Conservation (phyloP, 768 basidiomycete genomes). For the Russula ochroleuca region DNA sequence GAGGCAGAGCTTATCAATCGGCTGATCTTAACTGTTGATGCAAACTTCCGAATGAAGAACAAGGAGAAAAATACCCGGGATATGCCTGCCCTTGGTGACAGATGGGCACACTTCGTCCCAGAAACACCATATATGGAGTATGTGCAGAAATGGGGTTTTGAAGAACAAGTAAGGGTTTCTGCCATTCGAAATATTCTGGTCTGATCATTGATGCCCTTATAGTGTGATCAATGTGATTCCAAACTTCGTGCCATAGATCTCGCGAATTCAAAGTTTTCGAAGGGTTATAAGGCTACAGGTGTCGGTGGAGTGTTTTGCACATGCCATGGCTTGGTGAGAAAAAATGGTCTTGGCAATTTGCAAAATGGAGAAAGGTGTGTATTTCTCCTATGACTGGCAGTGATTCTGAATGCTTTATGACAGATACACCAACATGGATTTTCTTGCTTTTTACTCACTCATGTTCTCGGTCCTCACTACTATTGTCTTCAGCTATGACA, state of each 20-base stretch:
- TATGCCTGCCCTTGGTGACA: neutral
- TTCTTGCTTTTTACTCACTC: neutral
- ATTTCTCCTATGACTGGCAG: neutral
- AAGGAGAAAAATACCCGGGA: neutral
- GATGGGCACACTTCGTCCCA: neutral
- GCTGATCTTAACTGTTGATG: neutral
- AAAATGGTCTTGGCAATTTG: neutral
- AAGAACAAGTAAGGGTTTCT: neutral
- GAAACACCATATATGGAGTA: neutral
- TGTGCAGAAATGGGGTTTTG: neutral
- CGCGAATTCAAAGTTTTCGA: neutral
- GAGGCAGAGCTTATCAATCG: no score
- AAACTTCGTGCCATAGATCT: neutral
- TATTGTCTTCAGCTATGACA: neutral
- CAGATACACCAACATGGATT: neutral
- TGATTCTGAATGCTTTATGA: neutral
- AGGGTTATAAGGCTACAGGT: neutral
- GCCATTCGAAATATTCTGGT: neutral
- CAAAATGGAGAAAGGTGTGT: conserved; percentile 4
- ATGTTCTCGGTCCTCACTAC: neutral
- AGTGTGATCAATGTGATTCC: neutral
- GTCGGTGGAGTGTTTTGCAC: neutral
- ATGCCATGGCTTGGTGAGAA: neutral
- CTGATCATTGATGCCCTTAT: neutral
- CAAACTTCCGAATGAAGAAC: neutral